phyloP scores from a whole-genome alignment of 805 yeast genomes.

The Saccharomyces cerevisiae region DNA sequence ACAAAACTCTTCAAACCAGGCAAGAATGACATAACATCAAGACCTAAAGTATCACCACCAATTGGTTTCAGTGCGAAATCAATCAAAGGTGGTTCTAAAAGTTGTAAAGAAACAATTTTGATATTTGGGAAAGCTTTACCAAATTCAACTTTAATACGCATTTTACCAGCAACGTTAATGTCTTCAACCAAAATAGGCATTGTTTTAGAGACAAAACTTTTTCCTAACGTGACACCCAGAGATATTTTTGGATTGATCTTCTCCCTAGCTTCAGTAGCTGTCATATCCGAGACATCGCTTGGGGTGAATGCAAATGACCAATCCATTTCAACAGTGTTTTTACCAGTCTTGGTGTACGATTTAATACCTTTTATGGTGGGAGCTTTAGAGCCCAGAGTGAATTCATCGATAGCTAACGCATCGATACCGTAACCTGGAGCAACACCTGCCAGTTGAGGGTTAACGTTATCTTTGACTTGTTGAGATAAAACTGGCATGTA shows the following conservation, averaged over 20 bases:
- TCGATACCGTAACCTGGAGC: slow-evolving; percentile 83
- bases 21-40: slow-evolving; percentile 74
- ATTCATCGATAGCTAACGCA: slow-evolving; percentile 61
- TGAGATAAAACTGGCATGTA: slow-evolving; percentile 81
- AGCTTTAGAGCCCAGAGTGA: slow-evolving; percentile 73
- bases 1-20: slow-evolving; percentile 75
- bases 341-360: slow-evolving; percentile 63
- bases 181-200: slow-evolving; percentile 75
- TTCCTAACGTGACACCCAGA: slow-evolving; percentile 72
- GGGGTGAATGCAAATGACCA: slow-evolving; percentile 80
- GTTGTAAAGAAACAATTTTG: slow-evolving; percentile 58
- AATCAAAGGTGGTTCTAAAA: slow-evolving; percentile 70
- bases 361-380: slow-evolving; percentile 66
- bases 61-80: slow-evolving; percentile 78
- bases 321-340: slow-evolving; percentile 68
- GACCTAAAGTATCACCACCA: slow-evolving; percentile 82
- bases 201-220: slow-evolving; percentile 67
- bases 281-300: slow-evolving; percentile 76
- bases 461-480: slow-evolving; percentile 63
- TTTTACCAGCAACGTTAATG: slow-evolving; percentile 65
- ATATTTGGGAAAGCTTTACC: slow-evolving; percentile 71
- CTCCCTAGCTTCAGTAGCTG: slow-evolving; percentile 59
- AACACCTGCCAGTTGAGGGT: slow-evolving; percentile 55
- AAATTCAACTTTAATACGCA: slow-evolving; percentile 55
- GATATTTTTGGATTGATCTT: slow-evolving; percentile 76